Base-by-base conservation (phyloP, 306 rosid genomes). In the Malus sylvestris region DNA sequence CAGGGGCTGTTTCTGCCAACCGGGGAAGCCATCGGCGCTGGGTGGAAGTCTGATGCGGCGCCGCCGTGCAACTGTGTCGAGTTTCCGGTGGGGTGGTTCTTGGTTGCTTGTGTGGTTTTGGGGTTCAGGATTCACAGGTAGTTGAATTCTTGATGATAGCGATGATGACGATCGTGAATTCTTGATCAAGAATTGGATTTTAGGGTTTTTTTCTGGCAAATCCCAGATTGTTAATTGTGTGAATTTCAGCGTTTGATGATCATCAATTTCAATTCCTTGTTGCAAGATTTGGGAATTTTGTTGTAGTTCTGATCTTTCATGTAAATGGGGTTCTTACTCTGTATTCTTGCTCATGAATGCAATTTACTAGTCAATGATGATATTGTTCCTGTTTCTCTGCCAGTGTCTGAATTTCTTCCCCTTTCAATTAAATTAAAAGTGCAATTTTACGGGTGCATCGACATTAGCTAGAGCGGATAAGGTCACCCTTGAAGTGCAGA, bases 51-150 rank as follows among this genome's bases (percentile, higher is more conserved):
- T 6, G 73, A 61, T 30, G 77, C 81, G 0, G 78, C 78, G 2
- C 67, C 38, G 49, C 78, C 78, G 22, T 46, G 81, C 83, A 76
- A 64, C 35, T 57, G 81, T 82, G 16, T 74, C 23, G 74, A 81
- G 49, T 76, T 78, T 52, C 78, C 77, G 46, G n/a, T 58, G 11
- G 78, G 76, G 61, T 82, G 79, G 67, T 82, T 84, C 70, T 55
- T 82, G 76, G 74, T 76, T 42, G 75, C 77, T 51, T 79, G 68
- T n/a, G 77, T 70, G 30, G 73, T 71, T 80, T 51, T 74, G 59
- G 72, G 64, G 20, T 76, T 62, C 59, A 82, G 71, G 83, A 75
- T 73, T 71, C 78, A 80, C 20, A 62, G 60, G 73, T 65, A 73
- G 70, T 40, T 67, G 77, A 68, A 72, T 65, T 74, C 84, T 64